A percentile compares a stretch with the other conserved stretches of the same genome.
Evolutionary conservation across 2,329 filamentous ascomycete genomes (phyloP).

Genomic region (Ophiostoma piceae): DNA sequence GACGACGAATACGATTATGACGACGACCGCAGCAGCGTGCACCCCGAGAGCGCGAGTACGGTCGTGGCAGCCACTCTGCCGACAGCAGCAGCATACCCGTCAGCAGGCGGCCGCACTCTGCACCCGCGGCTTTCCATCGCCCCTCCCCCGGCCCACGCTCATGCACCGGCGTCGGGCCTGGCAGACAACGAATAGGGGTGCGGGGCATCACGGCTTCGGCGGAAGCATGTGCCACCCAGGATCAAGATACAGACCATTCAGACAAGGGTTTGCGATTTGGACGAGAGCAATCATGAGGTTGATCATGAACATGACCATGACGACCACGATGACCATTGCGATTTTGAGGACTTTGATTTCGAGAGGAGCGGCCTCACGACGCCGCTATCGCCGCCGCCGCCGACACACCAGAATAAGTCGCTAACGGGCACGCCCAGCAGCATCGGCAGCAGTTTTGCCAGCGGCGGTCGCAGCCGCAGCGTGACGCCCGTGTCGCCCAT

Average conservation of each 20-base stretch:
- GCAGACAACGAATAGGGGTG: slow-evolving; percentile 24
- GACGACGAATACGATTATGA: slow-evolving; percentile 16
- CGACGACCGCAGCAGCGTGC: neutral
- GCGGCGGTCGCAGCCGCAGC: slow-evolving; percentile 6
- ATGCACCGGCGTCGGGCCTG: neutral
- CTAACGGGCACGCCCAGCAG: slow-evolving; percentile 13
- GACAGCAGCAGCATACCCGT: neutral
- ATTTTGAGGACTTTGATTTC: slow-evolving; percentile 15
- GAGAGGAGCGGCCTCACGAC: slow-evolving; percentile 17
- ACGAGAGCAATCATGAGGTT: neutral
- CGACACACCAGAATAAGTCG: slow-evolving; percentile 19
- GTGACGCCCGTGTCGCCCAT: slow-evolving; percentile 18
- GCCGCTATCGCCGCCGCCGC: slow-evolving; percentile 26
- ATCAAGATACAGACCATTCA: slow-evolving; percentile 17
- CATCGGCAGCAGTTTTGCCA: slow-evolving; percentile 4
- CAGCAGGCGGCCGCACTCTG: neutral
- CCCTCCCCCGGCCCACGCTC: neutral
- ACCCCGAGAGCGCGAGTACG: neutral
- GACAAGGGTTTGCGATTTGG: slow-evolving; percentile 2
- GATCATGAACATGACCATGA: slow-evolving; percentile 12
- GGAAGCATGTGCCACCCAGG: slow-evolving; percentile 24
- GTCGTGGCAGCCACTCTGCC: neutral
- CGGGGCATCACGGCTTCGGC: slow-evolving; percentile 27
- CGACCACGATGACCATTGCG: slow-evolving; percentile 6
- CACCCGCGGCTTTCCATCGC: neutral